Percentiles rank a stretch among this genome's conserved stretches.
phyloP scores from a whole-genome alignment of 2,329 filamentous ascomycete genomes.

The Gremmenia infestans region DNA sequence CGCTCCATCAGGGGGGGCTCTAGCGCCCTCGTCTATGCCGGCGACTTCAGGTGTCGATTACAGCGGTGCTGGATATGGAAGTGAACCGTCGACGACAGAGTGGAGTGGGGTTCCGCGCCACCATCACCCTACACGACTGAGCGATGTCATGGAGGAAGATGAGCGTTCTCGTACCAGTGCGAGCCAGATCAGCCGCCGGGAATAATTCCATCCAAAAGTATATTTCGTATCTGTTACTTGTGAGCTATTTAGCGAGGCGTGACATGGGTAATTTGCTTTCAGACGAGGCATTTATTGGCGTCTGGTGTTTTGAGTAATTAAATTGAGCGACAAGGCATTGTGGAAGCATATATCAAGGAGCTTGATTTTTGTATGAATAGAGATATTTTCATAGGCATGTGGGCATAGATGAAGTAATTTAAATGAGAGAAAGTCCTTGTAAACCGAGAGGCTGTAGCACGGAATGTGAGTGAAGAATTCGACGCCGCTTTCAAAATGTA shows the following conservation, averaged over 20 bases:
- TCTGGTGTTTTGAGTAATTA: slow-evolving; percentile 8
- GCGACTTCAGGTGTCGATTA: slow-evolving; percentile 48
- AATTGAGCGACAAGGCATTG: slow-evolving; percentile 8
- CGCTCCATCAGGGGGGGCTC: slow-evolving; percentile 3
- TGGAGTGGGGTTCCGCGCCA: slow-evolving; percentile 76
- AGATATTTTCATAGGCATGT: slow-evolving; percentile 1
- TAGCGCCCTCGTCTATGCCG: slow-evolving; percentile 16
- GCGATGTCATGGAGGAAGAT: slow-evolving; percentile 83
- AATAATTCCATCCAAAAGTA: slow-evolving; percentile 4
- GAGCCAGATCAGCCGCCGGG: slow-evolving; percentile 27
- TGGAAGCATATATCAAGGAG: slow-evolving; percentile 5
- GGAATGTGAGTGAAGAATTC: slow-evolving; percentile 8
- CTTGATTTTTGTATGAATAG: slow-evolving; percentile 14
- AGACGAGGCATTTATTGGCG: slow-evolving; percentile 11
- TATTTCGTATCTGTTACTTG: neutral
- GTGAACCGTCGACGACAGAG: slow-evolving; percentile 42
- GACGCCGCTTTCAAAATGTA: slow-evolving; percentile 1
- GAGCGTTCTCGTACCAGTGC: slow-evolving; percentile 71
- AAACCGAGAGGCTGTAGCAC: slow-evolving; percentile 5
- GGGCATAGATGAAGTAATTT: slow-evolving; percentile 9
- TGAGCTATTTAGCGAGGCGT: neutral
- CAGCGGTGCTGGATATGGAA: slow-evolving; percentile 59
- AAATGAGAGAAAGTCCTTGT: neutral
- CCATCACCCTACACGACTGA: slow-evolving; percentile 82
- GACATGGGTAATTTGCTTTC: neutral